phyloP scores from a whole-genome alignment of 2,329 filamentous ascomycete species.

The Bimuria novae-zelandiae region DNA sequence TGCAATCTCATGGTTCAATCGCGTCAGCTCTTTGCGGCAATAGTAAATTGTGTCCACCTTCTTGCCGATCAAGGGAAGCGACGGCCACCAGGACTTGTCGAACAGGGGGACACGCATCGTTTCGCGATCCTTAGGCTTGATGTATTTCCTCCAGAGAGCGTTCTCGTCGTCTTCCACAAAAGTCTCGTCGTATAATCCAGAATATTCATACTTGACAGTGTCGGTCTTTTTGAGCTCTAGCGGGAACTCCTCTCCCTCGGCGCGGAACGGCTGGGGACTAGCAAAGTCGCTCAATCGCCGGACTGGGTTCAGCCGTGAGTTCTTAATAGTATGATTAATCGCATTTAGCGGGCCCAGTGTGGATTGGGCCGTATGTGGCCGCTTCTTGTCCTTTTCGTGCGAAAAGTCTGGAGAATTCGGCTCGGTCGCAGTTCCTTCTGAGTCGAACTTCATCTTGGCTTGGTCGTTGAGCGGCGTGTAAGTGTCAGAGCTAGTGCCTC shows the following conservation, averaged over 20 bases:
- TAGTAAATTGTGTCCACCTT: conserved; percentile 96
- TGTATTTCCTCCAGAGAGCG: conserved; percentile 78
- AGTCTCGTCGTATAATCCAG: conserved; percentile 37
- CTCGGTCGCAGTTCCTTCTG: conserved; percentile 25
- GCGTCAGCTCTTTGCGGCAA: conserved; percentile 82
- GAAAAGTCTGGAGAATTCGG: conserved; percentile 29
- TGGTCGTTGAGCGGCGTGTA: conserved; percentile 33
- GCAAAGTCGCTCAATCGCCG: conserved; percentile 43
- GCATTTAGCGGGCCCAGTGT: conserved; percentile 20
- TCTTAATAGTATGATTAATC: conserved; percentile 30
- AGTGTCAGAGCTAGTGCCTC: conserved; percentile 40
- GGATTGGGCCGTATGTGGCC: conserved; percentile 17
- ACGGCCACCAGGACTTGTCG: conserved; percentile 69
- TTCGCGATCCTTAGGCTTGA: conserved; percentile 80
- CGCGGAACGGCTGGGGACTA: conserved; percentile 51
- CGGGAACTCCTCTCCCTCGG: conserved; percentile 46
- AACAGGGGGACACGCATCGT: conserved; percentile 73
- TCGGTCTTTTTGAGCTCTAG: conserved; percentile 31
- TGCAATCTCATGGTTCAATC: conserved; percentile 90
- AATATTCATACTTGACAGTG: conserved; percentile 36
- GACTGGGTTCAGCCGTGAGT: conserved; percentile 31
- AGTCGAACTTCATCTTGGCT: conserved; percentile 29
- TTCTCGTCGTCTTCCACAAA: conserved; percentile 38
- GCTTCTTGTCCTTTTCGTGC: conserved; percentile 24
- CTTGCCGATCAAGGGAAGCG: conserved; percentile 77